A percentile compares a stretch with the other conserved stretches of the same genome.
Conservation (phyloP, 768 basidiomycete genomes). For the Peribolospora baueri region DNA sequence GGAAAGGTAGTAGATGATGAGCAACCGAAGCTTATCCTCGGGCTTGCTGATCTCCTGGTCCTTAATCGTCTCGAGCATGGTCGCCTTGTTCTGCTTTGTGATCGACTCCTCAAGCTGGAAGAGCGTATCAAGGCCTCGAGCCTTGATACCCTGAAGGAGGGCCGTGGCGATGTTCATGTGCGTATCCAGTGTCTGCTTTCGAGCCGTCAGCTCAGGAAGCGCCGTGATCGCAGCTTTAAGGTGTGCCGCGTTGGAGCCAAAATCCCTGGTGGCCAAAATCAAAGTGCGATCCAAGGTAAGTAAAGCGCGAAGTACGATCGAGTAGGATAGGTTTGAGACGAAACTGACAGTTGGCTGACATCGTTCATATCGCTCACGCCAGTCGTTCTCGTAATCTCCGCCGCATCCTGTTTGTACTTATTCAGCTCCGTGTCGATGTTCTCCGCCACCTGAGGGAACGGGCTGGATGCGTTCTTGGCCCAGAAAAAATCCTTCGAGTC, state of each 20-base stretch:
- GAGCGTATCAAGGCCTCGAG: constrained; percentile 80
- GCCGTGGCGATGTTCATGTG: constrained; percentile 99
- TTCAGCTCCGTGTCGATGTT: constrained; percentile 82
- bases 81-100: constrained; percentile 54
- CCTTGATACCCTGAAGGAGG: constrained; percentile 80
- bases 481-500: constrained; percentile 99
- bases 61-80: constrained; percentile 70
- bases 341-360: constrained; percentile 62
- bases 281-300: background rate
- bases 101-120: constrained; percentile 88
- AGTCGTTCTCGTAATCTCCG: constrained; percentile 84
- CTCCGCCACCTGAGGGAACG: constrained; percentile 95
- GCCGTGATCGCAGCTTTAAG: constrained; percentile 93
- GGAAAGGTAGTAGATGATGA: constrained; percentile 86
- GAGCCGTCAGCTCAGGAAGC: constrained; percentile 80
- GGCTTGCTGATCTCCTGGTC: constrained; percentile 38
- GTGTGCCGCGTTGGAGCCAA: constrained; percentile 77
- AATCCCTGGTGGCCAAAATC: constrained; percentile 32
- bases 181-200: constrained; percentile 86
- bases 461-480: constrained; percentile 82
- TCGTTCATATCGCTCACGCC: constrained; percentile 91
- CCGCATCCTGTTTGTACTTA: constrained; percentile 83
- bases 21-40: constrained; percentile 77
- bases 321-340: background rate
- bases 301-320: background rate